Evolutionary conservation across 306 rosid genomes (phyloP).

Genomic region (Lablab purpureus): DNA sequence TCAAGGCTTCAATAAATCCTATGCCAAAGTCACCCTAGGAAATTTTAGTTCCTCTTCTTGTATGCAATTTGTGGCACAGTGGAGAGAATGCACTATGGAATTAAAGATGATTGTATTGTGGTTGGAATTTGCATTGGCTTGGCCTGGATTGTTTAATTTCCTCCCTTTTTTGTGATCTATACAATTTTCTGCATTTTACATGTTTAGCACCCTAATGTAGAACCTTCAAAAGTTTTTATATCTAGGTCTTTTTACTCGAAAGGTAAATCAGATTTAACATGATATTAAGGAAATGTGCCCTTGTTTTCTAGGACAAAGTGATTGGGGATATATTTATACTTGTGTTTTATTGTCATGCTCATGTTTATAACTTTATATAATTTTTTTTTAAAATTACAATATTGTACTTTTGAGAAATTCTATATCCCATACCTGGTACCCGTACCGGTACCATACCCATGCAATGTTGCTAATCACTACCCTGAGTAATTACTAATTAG

Average conservation of each 20-base stretch:
- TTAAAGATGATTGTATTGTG: background rate
- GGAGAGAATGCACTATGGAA: background rate
- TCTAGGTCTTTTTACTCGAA: background rate
- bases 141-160: background rate
- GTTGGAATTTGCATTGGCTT: background rate
- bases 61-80: background rate
- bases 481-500: background rate
- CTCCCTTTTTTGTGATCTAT: background rate
- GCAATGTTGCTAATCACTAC: background rate
- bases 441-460: background rate
- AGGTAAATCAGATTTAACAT: background rate
- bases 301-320: background rate
- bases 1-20: background rate
- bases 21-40: background rate
- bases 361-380: too few relatives aligned
- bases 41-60: background rate
- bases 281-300: background rate
- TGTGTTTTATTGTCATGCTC: too few relatives aligned
- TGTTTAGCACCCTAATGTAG: background rate
- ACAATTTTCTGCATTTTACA: background rate
- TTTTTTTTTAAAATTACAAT: background rate
- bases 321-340: background rate
- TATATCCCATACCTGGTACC: background rate
- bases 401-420: background rate
- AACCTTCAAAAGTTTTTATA: background rate